phyloP scores from a whole-genome alignment of 129 eudicot genomes.

The Helichrysum umbraculigerum region DNA sequence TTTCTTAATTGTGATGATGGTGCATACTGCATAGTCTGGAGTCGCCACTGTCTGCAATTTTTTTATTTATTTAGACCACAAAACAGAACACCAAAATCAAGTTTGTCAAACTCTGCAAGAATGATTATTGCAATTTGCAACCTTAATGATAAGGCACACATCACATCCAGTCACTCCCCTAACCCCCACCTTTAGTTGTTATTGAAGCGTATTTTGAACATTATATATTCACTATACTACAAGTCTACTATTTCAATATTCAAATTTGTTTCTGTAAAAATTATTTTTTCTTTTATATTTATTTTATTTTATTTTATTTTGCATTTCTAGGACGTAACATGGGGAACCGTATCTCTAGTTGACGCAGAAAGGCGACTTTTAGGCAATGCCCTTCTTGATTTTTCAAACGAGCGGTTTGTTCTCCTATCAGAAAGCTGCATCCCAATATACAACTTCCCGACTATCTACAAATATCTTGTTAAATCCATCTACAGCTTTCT shows the following conservation, averaged over 20 bases:
- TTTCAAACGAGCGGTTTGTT: conserved; percentile 80
- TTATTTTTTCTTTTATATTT: not conserved
- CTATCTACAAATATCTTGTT: conserved; percentile 61
- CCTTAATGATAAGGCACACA: not conserved
- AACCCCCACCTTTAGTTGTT: not conserved
- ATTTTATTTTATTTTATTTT: not conserved
- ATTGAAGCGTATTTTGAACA: not conserved
- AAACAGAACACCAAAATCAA: not conserved
- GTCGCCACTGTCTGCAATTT: not conserved
- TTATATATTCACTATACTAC: not conserved
- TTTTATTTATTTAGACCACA: not conserved
- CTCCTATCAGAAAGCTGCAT: conserved; percentile 93
- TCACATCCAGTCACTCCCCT: not conserved
- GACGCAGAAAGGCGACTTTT: conserved; percentile 84
- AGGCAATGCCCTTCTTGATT: conserved; percentile 85
- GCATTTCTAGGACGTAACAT: conserved; percentile 50
- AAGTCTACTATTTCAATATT: not conserved
- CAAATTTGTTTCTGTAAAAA: too few species aligned
- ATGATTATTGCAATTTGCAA: not conserved
- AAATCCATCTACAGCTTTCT: conserved; percentile 64
- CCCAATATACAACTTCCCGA: conserved; percentile 73
- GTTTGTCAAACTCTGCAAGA: not conserved
- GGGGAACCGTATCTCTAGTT: conserved; percentile 73
- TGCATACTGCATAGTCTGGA: not conserved
- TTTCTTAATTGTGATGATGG: not conserved